These are phyloP conservation scores for Globisporangium sylvaticum DNA, from an alignment of 352 stramenopile genomes.

Conservation along the genomic window DNA sequence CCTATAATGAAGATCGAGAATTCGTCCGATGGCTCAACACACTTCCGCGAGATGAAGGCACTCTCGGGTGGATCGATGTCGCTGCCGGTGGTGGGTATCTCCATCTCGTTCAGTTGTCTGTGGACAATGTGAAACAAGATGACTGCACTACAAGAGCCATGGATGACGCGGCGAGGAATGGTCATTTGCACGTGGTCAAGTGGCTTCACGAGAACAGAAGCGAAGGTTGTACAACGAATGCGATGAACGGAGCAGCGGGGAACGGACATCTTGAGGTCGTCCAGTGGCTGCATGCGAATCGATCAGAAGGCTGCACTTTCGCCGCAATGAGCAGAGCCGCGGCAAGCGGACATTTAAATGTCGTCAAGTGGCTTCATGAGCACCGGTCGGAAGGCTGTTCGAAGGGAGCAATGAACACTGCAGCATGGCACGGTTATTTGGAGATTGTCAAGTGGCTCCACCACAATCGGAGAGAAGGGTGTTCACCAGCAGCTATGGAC, in stretches of 20 bases:
- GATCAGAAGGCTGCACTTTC: neutral
- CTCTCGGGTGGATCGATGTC: neutral
- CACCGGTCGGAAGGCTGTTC: too few species aligned
- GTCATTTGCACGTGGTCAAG: neutral
- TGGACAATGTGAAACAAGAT: neutral
- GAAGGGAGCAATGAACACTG: too few species aligned
- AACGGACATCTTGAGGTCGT: neutral
- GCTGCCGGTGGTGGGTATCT: neutral
- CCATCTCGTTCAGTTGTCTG: neutral
- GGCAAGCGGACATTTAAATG: neutral
- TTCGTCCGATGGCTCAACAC: neutral
- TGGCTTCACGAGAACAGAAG: constrained; percentile 5
- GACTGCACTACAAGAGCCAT: neutral
- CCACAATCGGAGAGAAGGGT: too few species aligned
- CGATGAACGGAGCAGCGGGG: neutral
- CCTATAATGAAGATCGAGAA: neutral
- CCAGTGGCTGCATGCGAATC: constrained; percentile 1
- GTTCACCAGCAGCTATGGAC: too few species aligned
- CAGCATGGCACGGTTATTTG: too few species aligned
- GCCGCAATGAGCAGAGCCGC: neutral
- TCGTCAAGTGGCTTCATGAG: neutral
- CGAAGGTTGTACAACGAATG: neutral
- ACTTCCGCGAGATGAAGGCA: neutral
- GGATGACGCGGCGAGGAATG: neutral
- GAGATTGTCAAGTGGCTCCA: too few species aligned